Percentiles rank a stretch among this genome's conserved stretches.
These are phyloP conservation scores for Fusarium penzigii DNA, from an alignment of 2,329 filamentous ascomycete species.

Conservation along the genomic window DNA sequence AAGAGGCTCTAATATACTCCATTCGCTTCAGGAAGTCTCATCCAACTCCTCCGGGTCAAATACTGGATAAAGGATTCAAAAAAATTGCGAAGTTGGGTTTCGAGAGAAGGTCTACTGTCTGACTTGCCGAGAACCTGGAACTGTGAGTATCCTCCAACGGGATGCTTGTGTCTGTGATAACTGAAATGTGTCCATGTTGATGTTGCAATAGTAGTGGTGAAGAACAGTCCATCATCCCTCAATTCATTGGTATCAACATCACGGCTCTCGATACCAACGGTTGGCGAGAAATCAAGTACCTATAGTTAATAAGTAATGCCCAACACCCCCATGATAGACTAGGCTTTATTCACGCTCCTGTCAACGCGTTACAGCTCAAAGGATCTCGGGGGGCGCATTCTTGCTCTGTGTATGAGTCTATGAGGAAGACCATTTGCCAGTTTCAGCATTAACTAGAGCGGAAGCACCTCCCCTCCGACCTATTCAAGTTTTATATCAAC, in stretches of 20 bases:
- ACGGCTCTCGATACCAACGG: slow-evolving; percentile 15
- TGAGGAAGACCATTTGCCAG: slow-evolving; percentile 21
- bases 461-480: slow-evolving; percentile 9
- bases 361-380: slow-evolving; percentile 16
- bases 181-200: neutral
- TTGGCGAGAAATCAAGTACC: slow-evolving; percentile 7
- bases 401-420: slow-evolving; percentile 24
- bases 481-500: slow-evolving; percentile 18
- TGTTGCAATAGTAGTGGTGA: neutral
- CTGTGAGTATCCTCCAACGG: slow-evolving; percentile 5
- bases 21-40: slow-evolving; percentile 15
- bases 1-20: slow-evolving; percentile 23
- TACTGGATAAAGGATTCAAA: slow-evolving; percentile 37
- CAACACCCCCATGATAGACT: slow-evolving; percentile 18
- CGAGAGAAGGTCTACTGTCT: slow-evolving; percentile 39
- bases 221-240: slow-evolving; percentile 1
- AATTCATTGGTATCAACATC: slow-evolving; percentile 20
- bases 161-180: neutral
- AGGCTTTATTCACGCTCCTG: slow-evolving; percentile 4
- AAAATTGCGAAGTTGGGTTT: slow-evolving; percentile 38
- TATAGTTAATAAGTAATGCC: slow-evolving; percentile 12
- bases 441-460: slow-evolving; percentile 15
- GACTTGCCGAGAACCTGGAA: slow-evolving; percentile 34
- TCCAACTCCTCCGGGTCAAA: slow-evolving; percentile 21
- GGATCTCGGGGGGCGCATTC: slow-evolving; percentile 15